These are phyloP conservation scores for Durusdinium trenchii DNA, from an alignment of 73 alveolate species.

Conservation along the genomic window DNA sequence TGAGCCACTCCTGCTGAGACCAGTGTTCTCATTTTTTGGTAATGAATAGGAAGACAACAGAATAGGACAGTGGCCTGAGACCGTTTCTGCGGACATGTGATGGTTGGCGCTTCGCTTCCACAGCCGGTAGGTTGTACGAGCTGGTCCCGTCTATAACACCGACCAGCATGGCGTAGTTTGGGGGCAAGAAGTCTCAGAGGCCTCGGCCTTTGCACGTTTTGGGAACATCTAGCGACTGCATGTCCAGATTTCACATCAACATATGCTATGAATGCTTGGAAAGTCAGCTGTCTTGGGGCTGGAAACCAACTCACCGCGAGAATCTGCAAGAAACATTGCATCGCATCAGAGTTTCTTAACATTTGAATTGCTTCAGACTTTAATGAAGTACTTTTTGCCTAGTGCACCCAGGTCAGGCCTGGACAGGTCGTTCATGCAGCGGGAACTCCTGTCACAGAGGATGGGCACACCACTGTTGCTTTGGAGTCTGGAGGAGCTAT, in stretches of 20 bases:
- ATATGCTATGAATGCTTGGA: too few relatives aligned
- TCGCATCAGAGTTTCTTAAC: too few relatives aligned
- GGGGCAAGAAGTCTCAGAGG: conserved; percentile 79
- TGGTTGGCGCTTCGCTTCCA: background rate
- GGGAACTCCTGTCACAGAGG: conserved; percentile 56
- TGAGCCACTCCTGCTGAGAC: too few relatives aligned
- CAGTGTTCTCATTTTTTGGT: too few relatives aligned
- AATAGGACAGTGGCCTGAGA: too few relatives aligned
- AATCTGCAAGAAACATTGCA: too few relatives aligned
- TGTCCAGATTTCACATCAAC: too few relatives aligned
- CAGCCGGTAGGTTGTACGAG: conserved; percentile 27
- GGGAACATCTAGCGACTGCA: too few relatives aligned
- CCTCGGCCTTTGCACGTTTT: too few relatives aligned
- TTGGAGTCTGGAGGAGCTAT: conserved; percentile 74
- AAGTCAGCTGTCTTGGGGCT: too few relatives aligned
- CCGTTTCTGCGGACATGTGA: background rate
- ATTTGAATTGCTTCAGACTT: background rate
- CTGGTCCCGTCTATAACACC: conserved; percentile 38
- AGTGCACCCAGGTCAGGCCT: conserved; percentile 54
- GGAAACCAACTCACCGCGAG: too few relatives aligned
- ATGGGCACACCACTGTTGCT: conserved; percentile 67
- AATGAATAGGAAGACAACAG: too few relatives aligned
- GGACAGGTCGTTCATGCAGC: conserved; percentile 87
- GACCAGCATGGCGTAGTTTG: conserved; percentile 68
- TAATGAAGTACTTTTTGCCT: background rate